These are phyloP conservation scores for Chrysopogon serrulatus DNA, from an alignment of 176 grass and related monocot species.

Conservation along the genomic window DNA sequence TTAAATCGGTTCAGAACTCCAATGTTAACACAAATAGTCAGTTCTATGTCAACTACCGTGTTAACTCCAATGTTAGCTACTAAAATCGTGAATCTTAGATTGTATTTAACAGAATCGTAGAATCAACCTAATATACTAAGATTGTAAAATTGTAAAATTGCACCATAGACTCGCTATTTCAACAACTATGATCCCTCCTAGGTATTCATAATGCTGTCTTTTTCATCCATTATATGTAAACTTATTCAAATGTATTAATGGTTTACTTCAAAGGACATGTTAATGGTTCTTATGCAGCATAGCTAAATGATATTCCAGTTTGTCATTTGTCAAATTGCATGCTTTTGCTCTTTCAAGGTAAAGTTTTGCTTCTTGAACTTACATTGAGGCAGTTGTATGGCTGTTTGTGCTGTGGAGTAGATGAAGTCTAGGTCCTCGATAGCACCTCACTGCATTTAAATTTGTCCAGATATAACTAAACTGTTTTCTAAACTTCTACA, in stretches of 20 bases:
- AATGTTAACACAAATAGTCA: not conserved
- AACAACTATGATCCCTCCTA: not conserved
- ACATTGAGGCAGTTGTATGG: not conserved
- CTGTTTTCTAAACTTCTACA: not conserved
- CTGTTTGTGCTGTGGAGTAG: not conserved
- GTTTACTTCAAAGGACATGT: not conserved
- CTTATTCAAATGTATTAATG: not conserved
- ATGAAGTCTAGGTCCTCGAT: not conserved
- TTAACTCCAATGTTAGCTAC: not conserved
- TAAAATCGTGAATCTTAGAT: not conserved
- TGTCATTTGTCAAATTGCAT: not conserved
- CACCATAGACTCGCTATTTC: not conserved
- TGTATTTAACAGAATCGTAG: not conserved
- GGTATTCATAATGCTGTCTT: not conserved
- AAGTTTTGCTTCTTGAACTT: not conserved
- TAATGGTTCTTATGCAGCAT: not conserved
- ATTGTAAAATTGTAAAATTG: not conserved
- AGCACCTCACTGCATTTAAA: not conserved
- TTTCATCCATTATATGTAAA: not conserved
- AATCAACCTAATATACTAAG: not conserved
- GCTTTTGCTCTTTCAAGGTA: not conserved
- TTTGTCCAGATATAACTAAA: not conserved
- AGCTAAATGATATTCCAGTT: not conserved
- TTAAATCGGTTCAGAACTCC: not conserved
- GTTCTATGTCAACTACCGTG: not conserved